Conservation (phyloP, 306 rosid genomes). For the Vigna nakashimae region DNA sequence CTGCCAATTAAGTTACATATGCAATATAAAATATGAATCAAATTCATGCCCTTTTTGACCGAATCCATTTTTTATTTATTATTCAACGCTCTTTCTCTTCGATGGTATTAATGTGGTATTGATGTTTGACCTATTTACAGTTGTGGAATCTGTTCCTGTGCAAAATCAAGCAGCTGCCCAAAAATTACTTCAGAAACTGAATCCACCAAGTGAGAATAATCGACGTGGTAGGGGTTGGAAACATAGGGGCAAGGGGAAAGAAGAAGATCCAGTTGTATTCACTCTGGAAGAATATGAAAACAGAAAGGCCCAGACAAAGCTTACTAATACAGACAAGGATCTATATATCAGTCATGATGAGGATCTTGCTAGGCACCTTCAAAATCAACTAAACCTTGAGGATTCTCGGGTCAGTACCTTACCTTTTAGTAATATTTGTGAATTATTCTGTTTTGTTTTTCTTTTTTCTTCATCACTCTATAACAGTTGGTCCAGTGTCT, state of each 20-base stretch:
- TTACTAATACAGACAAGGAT: constrained; percentile 31
- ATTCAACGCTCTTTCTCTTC: neutral
- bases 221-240: constrained; percentile 54
- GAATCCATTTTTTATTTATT: neutral
- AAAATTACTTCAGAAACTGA: constrained; percentile 82
- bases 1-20: constrained; percentile 7
- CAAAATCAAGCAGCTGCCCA: constrained; percentile 98
- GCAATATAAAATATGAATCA: neutral
- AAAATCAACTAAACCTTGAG: constrained; percentile 73
- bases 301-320: constrained; percentile 62
- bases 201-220: constrained; percentile 54
- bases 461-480: neutral
- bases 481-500: constrained; percentile 13
- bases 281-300: constrained; percentile 82
- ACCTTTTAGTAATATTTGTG: neutral
- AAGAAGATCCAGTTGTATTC: constrained; percentile 62
- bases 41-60: neutral
- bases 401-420: constrained; percentile 63
- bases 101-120: constrained; percentile 3
- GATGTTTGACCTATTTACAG: constrained; percentile 49
- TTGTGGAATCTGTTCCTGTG: constrained; percentile 76
- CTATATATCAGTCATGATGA: constrained; percentile 59
- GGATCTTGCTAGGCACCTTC: constrained; percentile 87
- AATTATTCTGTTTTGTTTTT: constrained; percentile 3
- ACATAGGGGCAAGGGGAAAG: constrained; percentile 66